Base-by-base conservation (phyloP, 225 moss, liverwort and hornwort genomes). In the Pseudoscleropodium purum region DNA sequence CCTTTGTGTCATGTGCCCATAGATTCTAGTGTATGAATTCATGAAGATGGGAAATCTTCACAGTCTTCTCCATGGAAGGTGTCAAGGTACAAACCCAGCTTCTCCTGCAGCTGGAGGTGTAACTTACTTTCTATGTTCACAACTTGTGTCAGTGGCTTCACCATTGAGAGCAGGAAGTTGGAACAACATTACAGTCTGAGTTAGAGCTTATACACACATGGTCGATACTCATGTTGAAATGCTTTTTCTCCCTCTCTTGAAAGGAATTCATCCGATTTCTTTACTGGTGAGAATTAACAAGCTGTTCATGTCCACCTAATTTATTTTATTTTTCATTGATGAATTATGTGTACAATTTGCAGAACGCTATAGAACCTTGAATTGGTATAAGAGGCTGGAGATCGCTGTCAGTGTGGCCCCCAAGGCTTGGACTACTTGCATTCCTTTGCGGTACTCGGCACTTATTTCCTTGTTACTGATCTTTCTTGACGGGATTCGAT, bases 1-100 rank as follows among this genome's bases (percentile, higher is more conserved):
- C 15, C 2, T 82, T 25, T 82, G 20, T 59, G 41, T 88, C 76
- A 25, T 69, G 56, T 83, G 52, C 27, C 31, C 43, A 51, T 43
- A 94, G 92, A 94, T 92, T 83, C 62, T 94, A 70, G 89, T 94
- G 52, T 94, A 94, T 62, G 93, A 93, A 69, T 93, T 87, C 75
- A 93, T 94, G 94, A 90, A 81, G 82, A 29, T 85, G 74, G 92
- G 92, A 45, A 91, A 92, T 73, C 92, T 94, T 84, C 92, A 92
- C 52, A 87, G 66, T 56, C 88, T 51, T 77, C 87, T 94, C 60
- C 92, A 91, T 45, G 85, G 89, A 89, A 51, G 45, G 29, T 25
- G 17, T 81, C 79, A 27, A 84, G 91, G 89, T 94, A 82, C 60
- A 73, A 77, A 70, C 39, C 18, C 41, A 47, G 47, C 31, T 43